A percentile compares a stretch with the other conserved stretches of the same genome.
Evolutionary conservation across 1,139 yeast species (phyloP).

Genomic region (Tardiomyces depauwii): DNA sequence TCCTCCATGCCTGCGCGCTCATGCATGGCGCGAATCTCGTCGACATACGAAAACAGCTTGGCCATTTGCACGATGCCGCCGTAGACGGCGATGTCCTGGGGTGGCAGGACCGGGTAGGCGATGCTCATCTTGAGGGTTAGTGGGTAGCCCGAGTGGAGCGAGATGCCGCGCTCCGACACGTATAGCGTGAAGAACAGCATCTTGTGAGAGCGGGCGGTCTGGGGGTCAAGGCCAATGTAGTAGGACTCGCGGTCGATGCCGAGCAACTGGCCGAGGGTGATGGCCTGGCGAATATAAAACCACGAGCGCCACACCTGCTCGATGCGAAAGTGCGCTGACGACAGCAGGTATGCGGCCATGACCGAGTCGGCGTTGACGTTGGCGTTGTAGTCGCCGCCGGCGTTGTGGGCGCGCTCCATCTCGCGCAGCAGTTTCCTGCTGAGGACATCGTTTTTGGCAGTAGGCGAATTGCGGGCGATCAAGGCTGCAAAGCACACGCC

Average conservation of each 20-base stretch:
- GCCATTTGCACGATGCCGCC: constrained; percentile 7
- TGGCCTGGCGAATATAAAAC: constrained; percentile 8
- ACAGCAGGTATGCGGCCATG: constrained; percentile 7
- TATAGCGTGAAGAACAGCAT: constrained; percentile 7
- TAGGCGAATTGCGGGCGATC: constrained; percentile 1
- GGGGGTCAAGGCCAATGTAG: constrained; percentile 4
- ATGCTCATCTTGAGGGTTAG: constrained; percentile 7
- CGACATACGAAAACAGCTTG: constrained; percentile 9
- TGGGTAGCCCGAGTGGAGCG: constrained; percentile 7
- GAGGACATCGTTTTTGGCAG: too few species aligned
- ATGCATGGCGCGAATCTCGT: constrained; percentile 3
- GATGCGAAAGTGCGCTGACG: constrained; percentile 6
- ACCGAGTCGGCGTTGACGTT: constrained; percentile 3
- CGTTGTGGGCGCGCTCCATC: too few species aligned
- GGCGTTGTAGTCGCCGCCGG: background rate
- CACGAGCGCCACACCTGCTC: constrained; percentile 6
- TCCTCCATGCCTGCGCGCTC: too few species aligned
- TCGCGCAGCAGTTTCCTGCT: too few species aligned
- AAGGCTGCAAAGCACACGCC: constrained; percentile 6
- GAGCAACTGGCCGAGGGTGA: constrained; percentile 10
- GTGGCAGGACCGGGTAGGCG: constrained; percentile 4
- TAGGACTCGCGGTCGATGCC: constrained; percentile 8
- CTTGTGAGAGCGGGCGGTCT: constrained; percentile 4
- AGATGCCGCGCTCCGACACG: constrained; percentile 10
- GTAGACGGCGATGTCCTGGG: constrained; percentile 1